Evolutionary conservation across 345 rosid genomes (phyloP).

Genomic region (Nephelium lappaceum): DNA sequence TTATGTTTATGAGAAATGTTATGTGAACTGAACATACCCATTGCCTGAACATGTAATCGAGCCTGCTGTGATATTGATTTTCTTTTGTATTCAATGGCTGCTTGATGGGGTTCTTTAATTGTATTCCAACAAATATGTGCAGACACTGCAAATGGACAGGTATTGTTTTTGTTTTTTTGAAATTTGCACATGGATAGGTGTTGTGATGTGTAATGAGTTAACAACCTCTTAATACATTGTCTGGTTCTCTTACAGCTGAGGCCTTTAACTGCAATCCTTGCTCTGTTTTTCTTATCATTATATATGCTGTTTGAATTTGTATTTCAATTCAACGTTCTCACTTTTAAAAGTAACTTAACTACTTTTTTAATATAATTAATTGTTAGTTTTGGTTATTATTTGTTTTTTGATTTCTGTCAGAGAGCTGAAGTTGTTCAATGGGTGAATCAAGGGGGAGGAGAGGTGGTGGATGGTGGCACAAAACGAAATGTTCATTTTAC

Average conservation of each 20-base stretch:
- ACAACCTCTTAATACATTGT: neutral
- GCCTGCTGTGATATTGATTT: neutral
- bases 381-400: neutral
- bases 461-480: slow-evolving; percentile 46
- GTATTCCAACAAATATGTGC: neutral
- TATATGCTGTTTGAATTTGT: neutral
- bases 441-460: slow-evolving; percentile 92
- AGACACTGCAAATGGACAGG: neutral
- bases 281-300: neutral
- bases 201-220: neutral
- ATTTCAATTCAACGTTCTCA: neutral
- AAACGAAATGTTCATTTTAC: slow-evolving; percentile 53
- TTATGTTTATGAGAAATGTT: neutral
- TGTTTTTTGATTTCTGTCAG: slow-evolving; percentile 43
- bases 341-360: neutral
- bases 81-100: neutral
- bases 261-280: slow-evolving; percentile 1
- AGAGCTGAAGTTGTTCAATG: slow-evolving; percentile 79
- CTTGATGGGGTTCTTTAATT: neutral
- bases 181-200: neutral
- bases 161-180: neutral
- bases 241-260: neutral
- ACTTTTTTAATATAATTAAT: neutral
- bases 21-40: neutral
- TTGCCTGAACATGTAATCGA: neutral